Evolutionary conservation across 1,284 basidiomycete genomes (phyloP).

Genomic region (Trichosporon sp.): DNA sequence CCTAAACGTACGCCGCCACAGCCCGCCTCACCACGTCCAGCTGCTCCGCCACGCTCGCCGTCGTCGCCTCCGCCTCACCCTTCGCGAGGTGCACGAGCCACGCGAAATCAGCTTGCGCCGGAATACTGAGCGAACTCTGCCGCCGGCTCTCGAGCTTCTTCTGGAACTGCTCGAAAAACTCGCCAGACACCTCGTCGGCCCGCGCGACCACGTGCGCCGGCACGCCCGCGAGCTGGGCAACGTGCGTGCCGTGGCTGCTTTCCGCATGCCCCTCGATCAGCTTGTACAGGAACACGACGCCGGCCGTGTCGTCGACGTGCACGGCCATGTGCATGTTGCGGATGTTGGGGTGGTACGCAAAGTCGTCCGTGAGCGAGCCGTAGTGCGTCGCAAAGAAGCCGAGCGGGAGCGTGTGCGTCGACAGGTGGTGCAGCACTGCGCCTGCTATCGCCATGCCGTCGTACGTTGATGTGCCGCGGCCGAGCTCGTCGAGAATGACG

Average conservation of each 20-base stretch:
- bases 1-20: constrained; percentile 6
- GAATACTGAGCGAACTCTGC: constrained; percentile 62
- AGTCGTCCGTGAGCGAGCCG: constrained; percentile 48
- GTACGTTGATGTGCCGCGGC: constrained; percentile 58
- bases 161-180: constrained; percentile 81
- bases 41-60: constrained; percentile 23
- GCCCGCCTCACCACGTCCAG: constrained; percentile 29
- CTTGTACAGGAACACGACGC: constrained; percentile 90
- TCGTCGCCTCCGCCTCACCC: constrained; percentile 11
- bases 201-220: constrained; percentile 64
- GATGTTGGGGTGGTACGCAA: constrained; percentile 77
- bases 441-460: constrained; percentile 95
- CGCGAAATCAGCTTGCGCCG: constrained; percentile 78
- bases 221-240: constrained; percentile 79
- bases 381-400: constrained; percentile 54
- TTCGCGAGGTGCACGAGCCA: constrained; percentile 53
- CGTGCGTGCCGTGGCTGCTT: constrained; percentile 88
- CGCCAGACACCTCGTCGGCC: constrained; percentile 76
- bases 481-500: constrained; percentile 92
- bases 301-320: constrained; percentile 80
- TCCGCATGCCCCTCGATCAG: constrained; percentile 80
- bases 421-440: constrained; percentile 87
- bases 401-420: constrained; percentile 80
- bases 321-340: constrained; percentile 92
- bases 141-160: constrained; percentile 64